Base-by-base conservation (phyloP, 2,329 filamentous ascomycete genomes). In the Aspergillus sp. region DNA sequence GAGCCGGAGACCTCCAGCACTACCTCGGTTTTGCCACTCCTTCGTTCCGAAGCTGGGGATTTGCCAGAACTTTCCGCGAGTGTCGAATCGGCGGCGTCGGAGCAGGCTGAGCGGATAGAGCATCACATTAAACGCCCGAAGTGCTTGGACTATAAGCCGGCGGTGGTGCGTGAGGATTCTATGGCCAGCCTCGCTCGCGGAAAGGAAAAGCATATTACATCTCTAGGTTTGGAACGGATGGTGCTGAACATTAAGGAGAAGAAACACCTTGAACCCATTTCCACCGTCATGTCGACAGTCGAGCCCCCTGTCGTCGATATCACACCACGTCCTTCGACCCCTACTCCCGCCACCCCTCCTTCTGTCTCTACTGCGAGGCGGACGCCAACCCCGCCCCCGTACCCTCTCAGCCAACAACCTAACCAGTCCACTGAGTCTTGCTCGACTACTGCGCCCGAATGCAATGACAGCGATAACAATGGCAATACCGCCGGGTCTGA, bases 161-260 rank as follows among this genome's bases (percentile, higher is more conserved):
- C 73, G 5, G 76, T 79, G 9, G 73, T 88, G 83, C 70, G 85
- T 72, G 74, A 84, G 25, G 76, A 81, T 54, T 77, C 85, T 30
- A 84, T 85, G 73, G 66, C 77, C 21, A 89, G 85, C 75, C 85
- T 90, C 62, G 91, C 89, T 72, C 87, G 90, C 65, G 89, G 88
- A 65, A 87, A 83, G 58, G 91, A 95, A 74, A 90, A 91, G 71
- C 93, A 97, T 78, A 94, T 97, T 67, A 96, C 92, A n/a, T 92
- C 94, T 6, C 86, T 91, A 71, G 91, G 95, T 69, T 84, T 98
- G 30, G 92, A 97, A 78, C 96, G 96, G 80, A 96, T 98, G 86
- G 91, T 97, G 45, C 87, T 91, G 59, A 92, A 89, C 41, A 97
- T 97, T 73, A 91, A 96, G 76, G 90, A 95, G 77, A 92, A 91